Conservation (phyloP, 2,329 filamentous ascomycete species). For the Knoxdaviesia capensis region DNA sequence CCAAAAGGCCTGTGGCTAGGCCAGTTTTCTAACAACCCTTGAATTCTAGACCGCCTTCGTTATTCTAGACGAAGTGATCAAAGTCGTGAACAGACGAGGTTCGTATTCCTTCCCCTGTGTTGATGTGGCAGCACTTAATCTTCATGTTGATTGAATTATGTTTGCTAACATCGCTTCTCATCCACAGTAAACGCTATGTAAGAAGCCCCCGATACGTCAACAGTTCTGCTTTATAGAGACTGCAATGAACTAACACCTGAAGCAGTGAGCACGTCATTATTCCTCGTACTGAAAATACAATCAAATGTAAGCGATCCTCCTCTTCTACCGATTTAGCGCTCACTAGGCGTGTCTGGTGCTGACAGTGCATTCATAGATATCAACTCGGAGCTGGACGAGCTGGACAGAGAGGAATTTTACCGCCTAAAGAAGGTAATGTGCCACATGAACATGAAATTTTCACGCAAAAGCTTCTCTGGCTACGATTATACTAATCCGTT, state of each 20-base stretch:
- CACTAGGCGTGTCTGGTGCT: background rate
- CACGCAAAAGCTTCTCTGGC: too few relatives aligned
- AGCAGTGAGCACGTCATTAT: constrained; percentile 80
- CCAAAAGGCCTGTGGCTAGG: background rate
- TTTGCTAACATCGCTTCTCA: constrained; percentile 7
- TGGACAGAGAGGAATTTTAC: constrained; percentile 97
- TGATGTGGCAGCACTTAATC: background rate
- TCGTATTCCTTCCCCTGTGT: constrained; percentile 10
- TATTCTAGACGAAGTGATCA: constrained; percentile 96
- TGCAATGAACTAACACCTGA: constrained; percentile 28
- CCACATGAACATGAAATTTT: background rate
- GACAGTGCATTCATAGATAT: constrained; percentile 39
- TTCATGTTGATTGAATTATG: background rate
- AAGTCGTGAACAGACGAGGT: constrained; percentile 93
- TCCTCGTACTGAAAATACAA: constrained; percentile 95
- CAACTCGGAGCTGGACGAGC: constrained; percentile 92
- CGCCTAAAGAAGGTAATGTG: constrained; percentile 58
- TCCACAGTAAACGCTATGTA: constrained; percentile 73
- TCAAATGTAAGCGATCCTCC: constrained; percentile 49
- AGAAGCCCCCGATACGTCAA: constrained; percentile 12
- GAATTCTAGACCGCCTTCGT: constrained; percentile 65
- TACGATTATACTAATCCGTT: background rate
- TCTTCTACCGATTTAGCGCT: background rate
- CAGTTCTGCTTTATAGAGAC: background rate
- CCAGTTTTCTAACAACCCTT: background rate